Evolutionary conservation across 768 basidiomycete genomes (phyloP).

Genomic region (Tylopilus sp.): DNA sequence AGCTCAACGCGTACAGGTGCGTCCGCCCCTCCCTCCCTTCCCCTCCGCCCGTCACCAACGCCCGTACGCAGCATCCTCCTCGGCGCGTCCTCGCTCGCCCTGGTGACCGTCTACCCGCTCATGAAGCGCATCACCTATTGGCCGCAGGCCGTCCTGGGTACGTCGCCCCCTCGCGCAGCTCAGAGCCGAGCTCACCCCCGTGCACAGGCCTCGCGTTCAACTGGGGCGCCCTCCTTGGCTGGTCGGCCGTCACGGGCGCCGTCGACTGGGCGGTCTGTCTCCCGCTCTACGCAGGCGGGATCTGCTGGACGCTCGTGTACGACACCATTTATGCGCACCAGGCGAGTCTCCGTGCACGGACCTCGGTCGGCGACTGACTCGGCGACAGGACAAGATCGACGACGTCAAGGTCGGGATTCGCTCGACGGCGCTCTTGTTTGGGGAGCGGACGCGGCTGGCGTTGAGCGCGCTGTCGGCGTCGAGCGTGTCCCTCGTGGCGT

Average conservation of each 20-base stretch:
- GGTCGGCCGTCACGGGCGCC: conserved; percentile 86
- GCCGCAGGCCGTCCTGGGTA: conserved; percentile 95
- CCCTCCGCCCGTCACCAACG: neutral
- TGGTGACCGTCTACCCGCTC: conserved; percentile 88
- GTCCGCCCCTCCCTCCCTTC: neutral
- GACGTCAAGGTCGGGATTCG: conserved; percentile 86
- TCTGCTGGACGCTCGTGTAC: conserved; percentile 94
- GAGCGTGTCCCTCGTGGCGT: conserved; percentile 69
- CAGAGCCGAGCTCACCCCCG: neutral
- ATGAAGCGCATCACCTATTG: conserved; percentile 98
- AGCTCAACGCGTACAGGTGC: conserved; percentile 94
- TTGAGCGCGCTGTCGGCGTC: conserved; percentile 70
- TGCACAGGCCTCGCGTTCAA: conserved; percentile 85
- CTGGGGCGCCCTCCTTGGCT: conserved; percentile 95
- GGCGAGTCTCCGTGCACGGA: conserved; percentile 39
- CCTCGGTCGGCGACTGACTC: no score
- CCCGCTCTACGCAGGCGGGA: conserved; percentile 86
- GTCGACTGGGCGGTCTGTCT: conserved; percentile 80
- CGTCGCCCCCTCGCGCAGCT: conserved; percentile 15
- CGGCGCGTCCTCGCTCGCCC: conserved; percentile 84
- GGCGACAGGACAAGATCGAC: conserved; percentile 80
- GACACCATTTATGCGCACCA: conserved; percentile 99
- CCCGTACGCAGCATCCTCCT: conserved; percentile 65
- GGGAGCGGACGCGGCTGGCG: conserved; percentile 68
- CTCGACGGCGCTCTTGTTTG: conserved; percentile 93